phyloP scores from a whole-genome alignment of 106 monocot species.

The Dioscorea alata region DNA sequence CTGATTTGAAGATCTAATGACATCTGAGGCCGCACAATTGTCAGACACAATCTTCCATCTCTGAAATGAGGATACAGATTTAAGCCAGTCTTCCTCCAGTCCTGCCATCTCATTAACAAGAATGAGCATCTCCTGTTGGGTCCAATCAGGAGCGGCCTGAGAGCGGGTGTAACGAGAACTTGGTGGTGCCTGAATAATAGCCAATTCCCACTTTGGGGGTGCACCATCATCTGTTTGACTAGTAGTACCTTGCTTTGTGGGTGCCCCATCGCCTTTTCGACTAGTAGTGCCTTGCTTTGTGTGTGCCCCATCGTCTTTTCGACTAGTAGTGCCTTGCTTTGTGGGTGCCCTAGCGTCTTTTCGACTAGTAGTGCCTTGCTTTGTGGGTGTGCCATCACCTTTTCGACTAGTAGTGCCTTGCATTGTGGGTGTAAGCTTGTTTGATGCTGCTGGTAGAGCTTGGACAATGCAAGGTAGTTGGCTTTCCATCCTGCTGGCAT shows the following conservation, averaged over 20 bases:
- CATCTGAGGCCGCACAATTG: constrained; percentile 19
- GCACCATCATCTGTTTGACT: no score
- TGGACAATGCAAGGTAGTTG: not conserved
- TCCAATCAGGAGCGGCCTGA: constrained; percentile 43
- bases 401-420: not conserved
- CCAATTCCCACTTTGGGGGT: constrained; percentile 1
- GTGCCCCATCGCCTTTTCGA: no score
- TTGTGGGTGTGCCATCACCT: not conserved
- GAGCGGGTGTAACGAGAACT: constrained; percentile 45
- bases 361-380: not conserved
- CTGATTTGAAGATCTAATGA: constrained; percentile 33
- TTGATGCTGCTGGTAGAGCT: not conserved
- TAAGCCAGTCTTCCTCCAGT: constrained; percentile 30
- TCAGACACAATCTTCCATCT: constrained; percentile 57
- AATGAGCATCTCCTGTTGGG: constrained; percentile 29
- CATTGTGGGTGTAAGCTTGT: not conserved
- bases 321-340: no score
- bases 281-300: not conserved
- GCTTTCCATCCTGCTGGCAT: not conserved
- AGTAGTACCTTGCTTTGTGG: no score
- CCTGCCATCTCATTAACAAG: constrained; percentile 37
- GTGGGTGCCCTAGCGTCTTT: no score
- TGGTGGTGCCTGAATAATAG: constrained; percentile 30
- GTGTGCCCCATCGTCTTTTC: no score
- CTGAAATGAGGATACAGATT: constrained; percentile 42